Conservation (phyloP, 2,329 filamentous ascomycete species). For the Leptosphaerulina australis region DNA sequence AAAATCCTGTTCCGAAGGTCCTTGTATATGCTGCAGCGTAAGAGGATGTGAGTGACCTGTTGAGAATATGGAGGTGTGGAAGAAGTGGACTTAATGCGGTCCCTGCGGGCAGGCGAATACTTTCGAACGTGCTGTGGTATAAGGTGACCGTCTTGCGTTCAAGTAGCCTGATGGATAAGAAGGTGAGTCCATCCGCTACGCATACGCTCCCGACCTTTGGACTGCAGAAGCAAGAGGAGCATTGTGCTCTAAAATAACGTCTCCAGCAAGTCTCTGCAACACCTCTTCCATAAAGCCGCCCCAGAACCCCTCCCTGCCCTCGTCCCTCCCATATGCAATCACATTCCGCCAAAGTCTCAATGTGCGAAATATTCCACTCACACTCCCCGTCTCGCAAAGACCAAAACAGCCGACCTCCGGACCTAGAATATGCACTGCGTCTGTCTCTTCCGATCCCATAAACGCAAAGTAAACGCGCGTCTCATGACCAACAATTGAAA, state of each 20-base stretch:
- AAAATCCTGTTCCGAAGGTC: no score
- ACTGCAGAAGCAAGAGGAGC: neutral
- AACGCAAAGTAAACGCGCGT: constrained; percentile 24
- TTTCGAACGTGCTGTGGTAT: no score
- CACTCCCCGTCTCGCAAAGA: constrained; percentile 19
- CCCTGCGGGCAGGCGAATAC: no score
- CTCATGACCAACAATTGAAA: constrained; percentile 22
- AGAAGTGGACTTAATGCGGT: no score
- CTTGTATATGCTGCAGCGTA: no score
- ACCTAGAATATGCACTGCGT: constrained; percentile 19
- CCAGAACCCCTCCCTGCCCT: constrained; percentile 20
- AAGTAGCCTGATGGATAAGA: no score
- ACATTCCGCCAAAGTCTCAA: constrained; percentile 23
- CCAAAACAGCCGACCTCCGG: constrained; percentile 17
- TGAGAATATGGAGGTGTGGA: no score
- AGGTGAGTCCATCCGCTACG: no score
- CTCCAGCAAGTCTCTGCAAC: constrained; percentile 19
- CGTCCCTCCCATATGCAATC: constrained; percentile 22
- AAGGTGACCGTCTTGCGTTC: no score
- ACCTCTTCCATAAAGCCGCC: constrained; percentile 22
- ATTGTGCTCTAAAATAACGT: constrained; percentile 9
- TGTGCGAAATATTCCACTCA: constrained; percentile 20
- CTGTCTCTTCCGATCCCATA: constrained; percentile 19
- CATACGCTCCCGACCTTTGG: no score
- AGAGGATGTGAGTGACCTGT: no score